Evolutionary conservation across 768 basidiomycete species (phyloP).

Genomic region (Hygrophorus pudorinus): DNA sequence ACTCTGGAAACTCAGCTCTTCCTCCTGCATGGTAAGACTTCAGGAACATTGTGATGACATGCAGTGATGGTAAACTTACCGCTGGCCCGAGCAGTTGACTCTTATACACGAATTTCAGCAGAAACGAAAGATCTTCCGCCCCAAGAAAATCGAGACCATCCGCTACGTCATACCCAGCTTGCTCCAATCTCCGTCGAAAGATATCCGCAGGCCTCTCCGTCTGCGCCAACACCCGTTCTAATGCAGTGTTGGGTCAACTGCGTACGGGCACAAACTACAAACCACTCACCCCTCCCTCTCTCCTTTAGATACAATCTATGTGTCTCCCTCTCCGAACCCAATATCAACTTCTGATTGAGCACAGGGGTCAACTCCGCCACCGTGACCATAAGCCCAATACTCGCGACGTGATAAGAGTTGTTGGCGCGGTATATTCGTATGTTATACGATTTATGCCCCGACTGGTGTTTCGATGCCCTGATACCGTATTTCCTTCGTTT

Average conservation of each 20-base stretch:
- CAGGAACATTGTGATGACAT: not conserved
- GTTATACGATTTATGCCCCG: slow-evolving; percentile 25
- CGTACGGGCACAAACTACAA: not conserved
- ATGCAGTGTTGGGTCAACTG: not conserved
- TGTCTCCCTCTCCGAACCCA: slow-evolving; percentile 40
- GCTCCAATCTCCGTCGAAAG: slow-evolving; percentile 71
- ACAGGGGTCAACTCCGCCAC: slow-evolving; percentile 55
- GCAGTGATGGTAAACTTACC: slow-evolving; percentile 28
- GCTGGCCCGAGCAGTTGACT: slow-evolving; percentile 55
- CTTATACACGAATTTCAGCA: slow-evolving; percentile 88
- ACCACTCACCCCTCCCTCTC: slow-evolving; percentile 55
- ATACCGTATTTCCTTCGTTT: slow-evolving; percentile 6
- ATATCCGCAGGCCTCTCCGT: slow-evolving; percentile 82
- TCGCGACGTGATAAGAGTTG: slow-evolving; percentile 60
- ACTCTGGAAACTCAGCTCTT: slow-evolving; percentile 58
- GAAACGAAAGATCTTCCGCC: slow-evolving; percentile 69
- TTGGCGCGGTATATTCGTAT: slow-evolving; percentile 75
- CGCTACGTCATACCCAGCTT: slow-evolving; percentile 78
- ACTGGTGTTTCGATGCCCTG: slow-evolving; percentile 6
- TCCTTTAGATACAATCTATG: slow-evolving; percentile 70
- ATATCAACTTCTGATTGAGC: slow-evolving; percentile 48
- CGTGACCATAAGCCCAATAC: slow-evolving; percentile 52
- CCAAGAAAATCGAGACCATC: slow-evolving; percentile 75
- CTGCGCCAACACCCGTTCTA: slow-evolving; percentile 76
- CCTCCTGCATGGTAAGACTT: slow-evolving; percentile 39